These are phyloP conservation scores for Erysimum cheiranthoides DNA, from an alignment of 345 rosid genomes.

Conservation along the genomic window DNA sequence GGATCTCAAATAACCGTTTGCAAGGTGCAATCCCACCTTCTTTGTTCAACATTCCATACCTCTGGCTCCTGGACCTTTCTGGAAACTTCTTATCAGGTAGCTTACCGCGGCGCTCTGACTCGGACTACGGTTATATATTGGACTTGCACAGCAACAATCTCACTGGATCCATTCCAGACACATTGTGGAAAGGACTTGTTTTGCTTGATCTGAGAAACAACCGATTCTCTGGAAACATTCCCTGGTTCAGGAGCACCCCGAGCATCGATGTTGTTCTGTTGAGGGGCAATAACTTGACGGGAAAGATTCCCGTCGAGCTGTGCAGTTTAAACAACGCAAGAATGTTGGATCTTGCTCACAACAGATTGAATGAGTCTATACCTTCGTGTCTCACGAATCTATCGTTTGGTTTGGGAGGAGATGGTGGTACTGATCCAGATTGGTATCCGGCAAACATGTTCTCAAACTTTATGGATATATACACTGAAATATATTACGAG, in stretches of 20 bases:
- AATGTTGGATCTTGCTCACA: slow-evolving; percentile 29
- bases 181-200: slow-evolving; percentile 16
- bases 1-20: slow-evolving; percentile 25
- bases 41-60: slow-evolving; percentile 32
- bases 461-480: slow-evolving; percentile 26
- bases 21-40: slow-evolving; percentile 25
- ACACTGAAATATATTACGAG: slow-evolving; percentile 10
- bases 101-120: slow-evolving; percentile 13
- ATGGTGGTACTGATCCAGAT: not conserved
- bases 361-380: slow-evolving; percentile 20
- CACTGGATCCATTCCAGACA: slow-evolving; percentile 31
- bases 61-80: slow-evolving; percentile 37
- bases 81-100: slow-evolving; percentile 28
- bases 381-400: slow-evolving; percentile 25
- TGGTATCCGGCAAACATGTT: slow-evolving; percentile 29
- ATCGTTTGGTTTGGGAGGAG: slow-evolving; percentile 20
- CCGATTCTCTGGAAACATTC: slow-evolving; percentile 24
- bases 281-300: slow-evolving; percentile 24
- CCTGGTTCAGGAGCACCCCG: slow-evolving; percentile 7
- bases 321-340: slow-evolving; percentile 17
- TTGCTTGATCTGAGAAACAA: slow-evolving; percentile 37
- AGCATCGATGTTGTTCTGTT: slow-evolving; percentile 28
- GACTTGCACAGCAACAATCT: slow-evolving; percentile 32
- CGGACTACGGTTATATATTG: slow-evolving; percentile 27
- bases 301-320: slow-evolving; percentile 19